phyloP scores from a whole-genome alignment of 352 stramenopile species.

The Bremia lactucae region DNA sequence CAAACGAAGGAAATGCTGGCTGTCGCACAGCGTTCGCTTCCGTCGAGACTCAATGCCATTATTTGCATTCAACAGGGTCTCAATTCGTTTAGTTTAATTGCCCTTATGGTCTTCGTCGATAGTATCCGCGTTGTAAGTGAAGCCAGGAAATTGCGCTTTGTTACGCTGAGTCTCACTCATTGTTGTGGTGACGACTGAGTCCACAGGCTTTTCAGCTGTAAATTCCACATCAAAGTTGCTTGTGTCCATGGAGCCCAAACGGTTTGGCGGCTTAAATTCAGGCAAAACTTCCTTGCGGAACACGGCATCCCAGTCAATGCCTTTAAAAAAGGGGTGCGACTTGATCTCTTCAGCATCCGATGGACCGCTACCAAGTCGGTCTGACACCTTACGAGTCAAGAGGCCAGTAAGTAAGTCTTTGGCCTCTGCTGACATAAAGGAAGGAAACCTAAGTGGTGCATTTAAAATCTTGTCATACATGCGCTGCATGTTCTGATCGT shows the following conservation, averaged over 20 bases:
- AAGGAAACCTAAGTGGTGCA: constrained; percentile 78
- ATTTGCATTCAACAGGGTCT: too few relatives aligned
- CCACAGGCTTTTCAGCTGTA: constrained; percentile 84
- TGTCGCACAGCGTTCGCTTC: too few relatives aligned
- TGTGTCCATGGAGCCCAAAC: constrained; percentile 85
- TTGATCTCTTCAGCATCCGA: constrained; percentile 90
- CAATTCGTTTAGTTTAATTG: too few relatives aligned
- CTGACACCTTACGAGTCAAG: constrained; percentile 78
- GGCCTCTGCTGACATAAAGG: constrained; percentile 86
- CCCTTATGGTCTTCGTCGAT: constrained; percentile 81
- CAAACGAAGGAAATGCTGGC: too few relatives aligned
- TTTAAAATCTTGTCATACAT: constrained; percentile 94
- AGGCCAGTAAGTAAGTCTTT: constrained; percentile 78
- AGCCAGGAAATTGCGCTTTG: constrained; percentile 85
- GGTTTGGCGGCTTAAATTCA: constrained; percentile 87
- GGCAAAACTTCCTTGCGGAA: constrained; percentile 81
- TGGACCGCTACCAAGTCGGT: constrained; percentile 79
- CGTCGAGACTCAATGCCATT: too few relatives aligned
- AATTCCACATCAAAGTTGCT: constrained; percentile 93
- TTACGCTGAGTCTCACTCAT: constrained; percentile 86
- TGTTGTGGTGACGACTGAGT: constrained; percentile 85
- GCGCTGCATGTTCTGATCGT: constrained; percentile 90
- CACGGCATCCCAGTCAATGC: constrained; percentile 87
- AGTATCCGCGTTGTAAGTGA: constrained; percentile 85
- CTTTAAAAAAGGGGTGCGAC: constrained; percentile 87